These are phyloP conservation scores for Nicotiana obtusifolia DNA, from an alignment of 257 asterid genomes.

Conservation along the genomic window DNA sequence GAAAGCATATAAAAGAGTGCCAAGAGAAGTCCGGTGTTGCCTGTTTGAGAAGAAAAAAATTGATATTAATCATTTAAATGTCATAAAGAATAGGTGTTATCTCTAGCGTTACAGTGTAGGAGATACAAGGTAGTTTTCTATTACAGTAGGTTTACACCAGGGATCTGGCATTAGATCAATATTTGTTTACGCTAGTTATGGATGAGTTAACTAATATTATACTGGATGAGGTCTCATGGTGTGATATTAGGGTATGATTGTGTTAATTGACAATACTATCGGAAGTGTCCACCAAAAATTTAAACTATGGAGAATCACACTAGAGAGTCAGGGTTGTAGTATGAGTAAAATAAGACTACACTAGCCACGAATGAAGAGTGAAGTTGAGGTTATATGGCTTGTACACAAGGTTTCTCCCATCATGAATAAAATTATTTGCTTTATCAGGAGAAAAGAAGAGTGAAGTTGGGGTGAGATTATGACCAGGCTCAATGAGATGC, in stretches of 20 bases:
- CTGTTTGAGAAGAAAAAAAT: neutral
- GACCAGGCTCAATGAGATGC: neutral
- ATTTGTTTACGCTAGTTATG: too few species aligned
- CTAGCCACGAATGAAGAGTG: neutral
- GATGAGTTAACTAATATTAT: neutral
- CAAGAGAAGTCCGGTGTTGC: neutral
- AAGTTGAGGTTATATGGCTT: neutral
- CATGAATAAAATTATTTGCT: too few species aligned
- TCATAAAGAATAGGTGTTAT: neutral
- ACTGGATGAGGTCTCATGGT: neutral
- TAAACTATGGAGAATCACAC: neutral
- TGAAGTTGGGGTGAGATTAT: neutral
- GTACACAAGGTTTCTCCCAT: too few species aligned
- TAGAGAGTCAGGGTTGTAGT: neutral
- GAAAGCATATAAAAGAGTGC: neutral
- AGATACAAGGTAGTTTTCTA: neutral
- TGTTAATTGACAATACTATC: neutral
- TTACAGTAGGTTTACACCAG: neutral
- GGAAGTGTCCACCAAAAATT: neutral
- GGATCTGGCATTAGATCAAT: neutral
- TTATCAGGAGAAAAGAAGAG: neutral
- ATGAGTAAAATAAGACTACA: neutral
- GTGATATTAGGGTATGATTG: neutral
- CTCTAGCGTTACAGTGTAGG: neutral
- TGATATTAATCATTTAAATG: neutral